Percentiles rank a stretch among this genome's conserved stretches.
Conservation (phyloP, 2,329 filamentous ascomycete species). For the Chaetomium globosum region DNA sequence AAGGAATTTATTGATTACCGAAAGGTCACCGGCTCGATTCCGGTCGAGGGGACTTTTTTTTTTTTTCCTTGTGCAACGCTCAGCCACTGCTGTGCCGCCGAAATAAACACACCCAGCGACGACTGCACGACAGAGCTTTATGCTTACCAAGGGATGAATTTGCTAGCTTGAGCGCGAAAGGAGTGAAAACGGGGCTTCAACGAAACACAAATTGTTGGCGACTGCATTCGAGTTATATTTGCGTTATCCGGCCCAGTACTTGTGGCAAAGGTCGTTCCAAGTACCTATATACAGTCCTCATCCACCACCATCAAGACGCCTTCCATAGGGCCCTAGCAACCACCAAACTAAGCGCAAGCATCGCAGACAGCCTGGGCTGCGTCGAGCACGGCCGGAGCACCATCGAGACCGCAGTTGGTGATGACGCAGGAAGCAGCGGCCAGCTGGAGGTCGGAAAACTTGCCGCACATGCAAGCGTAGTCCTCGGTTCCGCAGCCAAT, state of each 20-base stretch:
- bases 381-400: slow-evolving; percentile 12
- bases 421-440: slow-evolving; percentile 21
- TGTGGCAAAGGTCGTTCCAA: neutral
- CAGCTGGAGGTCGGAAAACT: slow-evolving; percentile 18
- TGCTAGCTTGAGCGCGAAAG: too few relatives aligned
- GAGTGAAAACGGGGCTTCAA: too few relatives aligned
- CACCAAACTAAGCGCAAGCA: slow-evolving; percentile 15
- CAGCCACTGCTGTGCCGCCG: too few relatives aligned
- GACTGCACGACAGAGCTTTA: neutral
- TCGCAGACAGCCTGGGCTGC: slow-evolving; percentile 26
- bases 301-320: neutral
- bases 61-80: slow-evolving; percentile 6
- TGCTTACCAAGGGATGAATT: neutral
- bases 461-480: slow-evolving; percentile 26
- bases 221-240: neutral
- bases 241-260: neutral
- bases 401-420: slow-evolving; percentile 16
- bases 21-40: slow-evolving; percentile 24
- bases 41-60: slow-evolving; percentile 24
- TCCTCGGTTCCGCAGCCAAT: slow-evolving; percentile 19
- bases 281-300: neutral
- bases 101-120: too few relatives aligned
- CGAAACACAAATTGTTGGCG: neutral
- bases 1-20: slow-evolving; percentile 24
- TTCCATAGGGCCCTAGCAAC: neutral